A percentile compares a stretch with the other conserved stretches of the same genome.
phyloP scores from a whole-genome alignment of 176 grass and related monocot genomes.

The Ananas comosus region DNA sequence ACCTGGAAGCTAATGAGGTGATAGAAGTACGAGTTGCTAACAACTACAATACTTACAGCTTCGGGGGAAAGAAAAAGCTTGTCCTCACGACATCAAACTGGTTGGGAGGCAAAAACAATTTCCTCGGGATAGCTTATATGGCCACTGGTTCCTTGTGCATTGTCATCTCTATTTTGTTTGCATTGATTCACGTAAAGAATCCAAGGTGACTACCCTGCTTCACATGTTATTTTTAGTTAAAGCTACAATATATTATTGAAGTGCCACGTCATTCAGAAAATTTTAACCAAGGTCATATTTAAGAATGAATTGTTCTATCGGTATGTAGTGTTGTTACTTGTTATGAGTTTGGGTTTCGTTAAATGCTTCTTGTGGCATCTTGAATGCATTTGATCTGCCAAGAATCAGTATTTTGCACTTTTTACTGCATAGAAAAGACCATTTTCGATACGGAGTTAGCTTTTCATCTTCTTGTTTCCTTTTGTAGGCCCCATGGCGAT shows the following conservation, averaged over 20 bases:
- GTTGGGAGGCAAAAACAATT: slow-evolving; percentile 88
- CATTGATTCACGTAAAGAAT: slow-evolving; percentile 70
- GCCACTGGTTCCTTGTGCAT: slow-evolving; percentile 49
- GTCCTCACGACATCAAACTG: slow-evolving; percentile 66
- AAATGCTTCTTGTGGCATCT: no score
- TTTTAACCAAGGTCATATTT: background rate
- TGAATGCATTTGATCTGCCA: background rate
- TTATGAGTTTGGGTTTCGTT: no score
- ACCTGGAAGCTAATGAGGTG: slow-evolving; percentile 44
- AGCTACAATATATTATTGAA: background rate
- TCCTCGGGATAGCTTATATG: slow-evolving; percentile 79
- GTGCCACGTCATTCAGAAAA: background rate
- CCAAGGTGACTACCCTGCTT: slow-evolving; percentile 50
- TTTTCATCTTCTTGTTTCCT: background rate
- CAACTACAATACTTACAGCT: slow-evolving; percentile 90
- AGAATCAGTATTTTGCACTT: background rate
- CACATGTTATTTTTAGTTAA: background rate
- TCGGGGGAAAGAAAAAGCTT: slow-evolving; percentile 71
- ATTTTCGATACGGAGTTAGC: no score
- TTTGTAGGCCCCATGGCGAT: slow-evolving; percentile 62
- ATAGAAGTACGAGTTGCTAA: slow-evolving; percentile 58
- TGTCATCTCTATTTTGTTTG: slow-evolving; percentile 69
- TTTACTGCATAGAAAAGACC: background rate
- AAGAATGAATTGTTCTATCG: no score
- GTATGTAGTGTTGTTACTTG: no score